These are phyloP conservation scores for Chaetomium olivaceum DNA, from an alignment of 2,329 filamentous ascomycete species.

Conservation along the genomic window DNA sequence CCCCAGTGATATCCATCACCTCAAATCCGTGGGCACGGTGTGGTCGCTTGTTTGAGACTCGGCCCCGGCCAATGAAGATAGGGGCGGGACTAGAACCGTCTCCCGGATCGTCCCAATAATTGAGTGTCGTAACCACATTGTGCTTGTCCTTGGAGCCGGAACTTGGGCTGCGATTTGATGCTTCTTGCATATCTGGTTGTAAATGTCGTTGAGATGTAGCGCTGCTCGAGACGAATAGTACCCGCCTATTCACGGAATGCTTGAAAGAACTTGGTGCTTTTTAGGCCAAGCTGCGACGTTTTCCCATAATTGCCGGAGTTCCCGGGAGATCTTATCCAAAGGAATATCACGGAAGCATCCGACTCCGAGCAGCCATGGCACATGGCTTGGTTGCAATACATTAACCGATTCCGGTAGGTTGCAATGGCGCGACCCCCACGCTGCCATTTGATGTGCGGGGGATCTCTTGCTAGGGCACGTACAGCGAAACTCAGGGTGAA, in stretches of 20 bases:
- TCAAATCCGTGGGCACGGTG: slow-evolving; percentile 43
- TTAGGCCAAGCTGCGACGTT: neutral
- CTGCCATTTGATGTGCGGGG: neutral
- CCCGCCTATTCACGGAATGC: neutral
- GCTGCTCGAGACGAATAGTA: neutral
- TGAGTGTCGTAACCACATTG: slow-evolving; percentile 11
- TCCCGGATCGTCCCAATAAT: slow-evolving; percentile 19
- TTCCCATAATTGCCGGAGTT: slow-evolving; percentile 5
- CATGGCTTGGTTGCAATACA: neutral
- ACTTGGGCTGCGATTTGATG: too few species aligned
- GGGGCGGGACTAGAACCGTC: slow-evolving; percentile 6
- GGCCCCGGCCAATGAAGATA: slow-evolving; percentile 20
- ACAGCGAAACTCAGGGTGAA: neutral
- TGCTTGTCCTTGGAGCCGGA: neutral
- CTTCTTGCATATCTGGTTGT: neutral
- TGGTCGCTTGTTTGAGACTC: slow-evolving; percentile 36
- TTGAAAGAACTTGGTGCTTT: neutral
- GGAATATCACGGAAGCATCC: neutral
- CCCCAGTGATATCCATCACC: slow-evolving; percentile 44
- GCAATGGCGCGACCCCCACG: neutral
- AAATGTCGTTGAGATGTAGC: neutral
- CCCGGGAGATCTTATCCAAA: slow-evolving; percentile 13
- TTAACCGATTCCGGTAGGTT: neutral
- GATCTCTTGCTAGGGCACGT: neutral
- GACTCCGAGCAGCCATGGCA: neutral